phyloP scores from a whole-genome alignment of 2,329 filamentous ascomycete genomes.

The Pseudonectria buxi region DNA sequence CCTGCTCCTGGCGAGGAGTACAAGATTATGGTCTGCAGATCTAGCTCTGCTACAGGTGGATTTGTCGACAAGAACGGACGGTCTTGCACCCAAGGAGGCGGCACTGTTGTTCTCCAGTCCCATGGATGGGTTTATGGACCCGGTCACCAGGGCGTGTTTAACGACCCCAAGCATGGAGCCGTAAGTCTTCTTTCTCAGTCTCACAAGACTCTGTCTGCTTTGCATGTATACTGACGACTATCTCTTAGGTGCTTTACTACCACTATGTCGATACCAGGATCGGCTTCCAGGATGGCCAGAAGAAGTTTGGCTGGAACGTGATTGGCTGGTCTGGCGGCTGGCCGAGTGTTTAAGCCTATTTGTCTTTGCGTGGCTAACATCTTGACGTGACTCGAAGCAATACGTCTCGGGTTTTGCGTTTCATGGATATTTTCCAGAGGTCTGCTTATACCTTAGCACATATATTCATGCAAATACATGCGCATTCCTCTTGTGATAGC shows the following conservation, averaged over 20 bases:
- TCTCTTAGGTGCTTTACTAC: constrained; percentile 38
- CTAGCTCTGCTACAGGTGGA: constrained; percentile 39
- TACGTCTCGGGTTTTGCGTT: no score
- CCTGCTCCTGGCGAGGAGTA: constrained; percentile 56
- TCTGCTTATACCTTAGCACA: no score
- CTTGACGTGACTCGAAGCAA: no score
- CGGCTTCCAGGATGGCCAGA: constrained; percentile 30
- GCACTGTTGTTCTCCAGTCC: constrained; percentile 52
- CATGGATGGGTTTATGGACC: constrained; percentile 58
- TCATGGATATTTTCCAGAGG: no score
- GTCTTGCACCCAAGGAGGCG: constrained; percentile 54
- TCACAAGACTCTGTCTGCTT: not conserved
- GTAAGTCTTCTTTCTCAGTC: constrained; percentile 1
- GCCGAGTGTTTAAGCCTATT: constrained; percentile 31
- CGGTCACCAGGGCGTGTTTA: constrained; percentile 48
- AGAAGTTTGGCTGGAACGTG: constrained; percentile 45
- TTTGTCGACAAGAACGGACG: constrained; percentile 52
- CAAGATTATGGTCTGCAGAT: constrained; percentile 58
- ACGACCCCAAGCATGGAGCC: constrained; percentile 17
- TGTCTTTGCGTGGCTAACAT: no score
- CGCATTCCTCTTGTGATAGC: no score
- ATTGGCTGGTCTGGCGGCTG: constrained; percentile 43
- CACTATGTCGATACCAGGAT: constrained; percentile 30
- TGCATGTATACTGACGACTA: constrained; percentile 6
- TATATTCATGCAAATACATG: no score